phyloP scores from a whole-genome alignment of 108 stramenopile genomes.

The Aurantiochytrium sp. region DNA sequence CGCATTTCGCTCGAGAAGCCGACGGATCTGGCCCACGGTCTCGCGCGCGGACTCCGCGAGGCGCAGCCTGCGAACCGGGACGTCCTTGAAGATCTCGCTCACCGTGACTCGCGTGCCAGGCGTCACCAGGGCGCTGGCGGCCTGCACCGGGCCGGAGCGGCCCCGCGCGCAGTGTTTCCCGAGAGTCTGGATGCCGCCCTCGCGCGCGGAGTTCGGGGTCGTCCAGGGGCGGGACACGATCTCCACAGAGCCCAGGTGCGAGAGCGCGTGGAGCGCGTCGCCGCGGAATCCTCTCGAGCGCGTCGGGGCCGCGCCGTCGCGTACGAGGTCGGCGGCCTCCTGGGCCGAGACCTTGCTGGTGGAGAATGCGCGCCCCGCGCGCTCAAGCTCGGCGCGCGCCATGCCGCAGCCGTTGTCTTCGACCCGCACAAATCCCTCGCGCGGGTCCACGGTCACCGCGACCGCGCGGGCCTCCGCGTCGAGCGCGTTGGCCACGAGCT shows the following conservation, averaged over 20 bases:
- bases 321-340: not conserved
- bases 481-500: conserved; percentile 16
- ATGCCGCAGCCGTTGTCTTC: not conserved
- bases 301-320: not conserved
- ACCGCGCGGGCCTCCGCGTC: not conserved
- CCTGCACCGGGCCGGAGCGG: not conserved
- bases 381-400: not conserved
- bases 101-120: not conserved
- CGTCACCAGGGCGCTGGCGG: not conserved
- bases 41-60: not conserved
- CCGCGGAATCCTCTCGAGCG: not conserved
- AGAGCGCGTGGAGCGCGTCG: not conserved
- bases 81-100: not conserved
- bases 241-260: not conserved
- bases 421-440: not conserved
- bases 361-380: not conserved
- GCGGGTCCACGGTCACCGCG: not conserved
- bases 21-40: not conserved
- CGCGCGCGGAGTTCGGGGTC: not conserved
- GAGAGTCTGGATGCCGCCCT: too few species aligned
- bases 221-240: not conserved
- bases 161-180: not conserved
- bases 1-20: not conserved
- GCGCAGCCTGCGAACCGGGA: not conserved
- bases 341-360: not conserved